phyloP scores from a whole-genome alignment of 2,329 filamentous ascomycete genomes.

The Cercospora sp. region DNA sequence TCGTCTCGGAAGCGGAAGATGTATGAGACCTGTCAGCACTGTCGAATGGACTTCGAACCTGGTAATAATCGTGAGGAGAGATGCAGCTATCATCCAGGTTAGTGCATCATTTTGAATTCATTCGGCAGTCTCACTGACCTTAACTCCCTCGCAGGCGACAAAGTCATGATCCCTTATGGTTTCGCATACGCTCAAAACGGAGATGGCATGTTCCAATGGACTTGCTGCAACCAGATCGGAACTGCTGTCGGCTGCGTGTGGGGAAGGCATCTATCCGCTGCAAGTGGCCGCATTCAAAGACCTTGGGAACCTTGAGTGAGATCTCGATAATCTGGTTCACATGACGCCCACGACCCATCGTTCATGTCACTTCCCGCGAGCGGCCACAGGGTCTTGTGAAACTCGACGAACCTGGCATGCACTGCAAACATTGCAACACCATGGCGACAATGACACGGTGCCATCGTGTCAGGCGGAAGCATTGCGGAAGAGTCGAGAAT shows the following conservation, averaged over 20 bases:
- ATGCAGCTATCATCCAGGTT: slow-evolving; percentile 16
- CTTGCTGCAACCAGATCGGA: slow-evolving; percentile 14
- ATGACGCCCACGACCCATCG: background rate
- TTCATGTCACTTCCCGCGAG: background rate
- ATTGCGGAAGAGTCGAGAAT: background rate
- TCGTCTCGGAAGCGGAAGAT: slow-evolving; percentile 9
- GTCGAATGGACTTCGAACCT: slow-evolving; percentile 12
- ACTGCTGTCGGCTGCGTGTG: slow-evolving; percentile 14
- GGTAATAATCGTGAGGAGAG: slow-evolving; percentile 12
- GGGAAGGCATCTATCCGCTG: slow-evolving; percentile 11
- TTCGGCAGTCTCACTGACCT: background rate
- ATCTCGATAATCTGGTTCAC: background rate
- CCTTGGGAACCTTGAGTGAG: background rate
- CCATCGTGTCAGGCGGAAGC: background rate
- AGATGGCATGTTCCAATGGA: slow-evolving; percentile 10
- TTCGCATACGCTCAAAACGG: slow-evolving; percentile 11
- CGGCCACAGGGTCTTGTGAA: background rate
- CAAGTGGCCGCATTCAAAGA: slow-evolving; percentile 5
- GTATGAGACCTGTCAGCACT: slow-evolving; percentile 17
- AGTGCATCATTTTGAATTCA: background rate
- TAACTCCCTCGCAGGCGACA: background rate
- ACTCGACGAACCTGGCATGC: background rate
- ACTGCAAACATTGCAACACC: background rate
- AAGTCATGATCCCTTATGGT: background rate
- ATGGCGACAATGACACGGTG: background rate